Base-by-base conservation (phyloP, 2,329 filamentous ascomycete species). In the Ilyonectria destructans region DNA sequence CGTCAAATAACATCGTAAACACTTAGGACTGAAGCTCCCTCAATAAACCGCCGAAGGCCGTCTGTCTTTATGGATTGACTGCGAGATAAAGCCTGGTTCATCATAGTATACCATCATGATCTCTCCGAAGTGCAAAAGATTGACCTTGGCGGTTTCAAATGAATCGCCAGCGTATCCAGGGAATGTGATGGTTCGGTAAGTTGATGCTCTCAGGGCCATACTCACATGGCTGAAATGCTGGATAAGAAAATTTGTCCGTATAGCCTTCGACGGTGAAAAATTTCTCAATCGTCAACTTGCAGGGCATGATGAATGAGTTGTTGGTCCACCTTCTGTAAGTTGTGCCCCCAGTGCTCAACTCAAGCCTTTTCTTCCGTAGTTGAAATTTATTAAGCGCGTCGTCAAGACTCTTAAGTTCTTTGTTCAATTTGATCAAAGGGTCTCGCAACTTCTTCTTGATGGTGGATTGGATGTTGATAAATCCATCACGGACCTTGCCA, bases 361-460 rank as follows among this genome's bases (percentile, higher is more conserved):
- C 60, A 1, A 72, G 46, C 19, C 65, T 69, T 46, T 69, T 67
- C 2, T 48, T 67, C 10, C 58, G 52, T 6, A 71, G 56, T 1
- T 55, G 65, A 17, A 72, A 58, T 49, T 73, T 58, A 26, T 51
- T 37, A 1, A 71, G 58, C 1, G 58, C 26, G 1, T 40, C 12
- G 9, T 71, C 60, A 13, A 73, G 49, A 3, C 46, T 58, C 17
- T 73, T 62, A 4, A 68, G 58, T 5, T 62, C 56, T 46, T 63
- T 71, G 49, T 64, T 29, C 10, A 73, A 69, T 21, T 48, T 68
- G 13, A 61, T 58, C 13, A 73, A 48, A 1, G 65, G 65, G 0
- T 60, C 40, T 13, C 45, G 60, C 9, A 73, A 15, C 5, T 71
- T 68, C 9, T 66, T 67, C 55, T 62, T 72, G 23, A 71, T 40